Percentiles rank a stretch among this genome's conserved stretches.
phyloP scores from a whole-genome alignment of 2,329 filamentous ascomycete genomes.

The Pestalotiopsis fici region DNA sequence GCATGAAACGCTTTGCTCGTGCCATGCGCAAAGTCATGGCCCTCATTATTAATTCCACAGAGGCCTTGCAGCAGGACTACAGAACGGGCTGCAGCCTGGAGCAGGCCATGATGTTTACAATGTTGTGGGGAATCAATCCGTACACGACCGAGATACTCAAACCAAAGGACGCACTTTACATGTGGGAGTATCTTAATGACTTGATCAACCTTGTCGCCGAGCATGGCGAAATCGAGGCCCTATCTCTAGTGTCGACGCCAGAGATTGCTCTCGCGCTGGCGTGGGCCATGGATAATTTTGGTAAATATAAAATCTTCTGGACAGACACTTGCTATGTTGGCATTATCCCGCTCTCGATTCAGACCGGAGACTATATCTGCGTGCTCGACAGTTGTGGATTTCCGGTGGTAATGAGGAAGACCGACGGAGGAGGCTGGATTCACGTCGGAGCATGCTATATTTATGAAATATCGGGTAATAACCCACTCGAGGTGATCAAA shows the following conservation, averaged over 20 bases:
- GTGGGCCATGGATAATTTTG: fast-evolving
- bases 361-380: background rate
- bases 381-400: background rate
- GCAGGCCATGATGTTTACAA: background rate
- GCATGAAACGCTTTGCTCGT: background rate
- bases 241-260: background rate
- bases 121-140: background rate
- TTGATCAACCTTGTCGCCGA: background rate
- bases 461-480: background rate
- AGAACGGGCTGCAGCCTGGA: background rate
- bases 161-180: background rate
- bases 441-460: background rate
- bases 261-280: background rate
- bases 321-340: background rate
- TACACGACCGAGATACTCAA: background rate
- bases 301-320: background rate
- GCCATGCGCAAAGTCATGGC: background rate
- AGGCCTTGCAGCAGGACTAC: no score
- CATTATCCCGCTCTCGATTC: background rate
- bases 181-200: background rate
- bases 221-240: background rate
- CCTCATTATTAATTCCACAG: no score
- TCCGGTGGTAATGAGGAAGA: background rate
- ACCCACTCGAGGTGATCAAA: background rate
- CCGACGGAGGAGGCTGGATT: background rate